These are phyloP conservation scores for Tillandsia leiboldiana DNA, from an alignment of 176 grass and related monocot genomes.

Conservation along the genomic window DNA sequence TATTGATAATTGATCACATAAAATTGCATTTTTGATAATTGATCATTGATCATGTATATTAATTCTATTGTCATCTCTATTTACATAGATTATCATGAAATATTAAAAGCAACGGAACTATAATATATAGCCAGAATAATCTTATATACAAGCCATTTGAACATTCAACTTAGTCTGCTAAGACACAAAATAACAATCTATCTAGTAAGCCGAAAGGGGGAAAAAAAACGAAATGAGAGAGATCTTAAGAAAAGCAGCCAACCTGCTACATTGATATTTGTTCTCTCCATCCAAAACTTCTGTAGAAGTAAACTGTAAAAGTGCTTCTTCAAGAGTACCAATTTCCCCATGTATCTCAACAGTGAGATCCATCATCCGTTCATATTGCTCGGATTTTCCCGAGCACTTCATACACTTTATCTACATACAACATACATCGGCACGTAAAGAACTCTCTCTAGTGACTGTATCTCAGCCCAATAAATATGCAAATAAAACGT, in stretches of 20 bases:
- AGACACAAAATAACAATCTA: background rate
- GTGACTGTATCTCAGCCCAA: constrained; percentile 12
- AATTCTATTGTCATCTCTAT: too few species aligned
- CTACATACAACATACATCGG: constrained; percentile 33
- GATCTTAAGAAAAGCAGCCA: constrained; percentile 19
- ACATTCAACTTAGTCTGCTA: too few species aligned
- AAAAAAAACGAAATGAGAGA: background rate
- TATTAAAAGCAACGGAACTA: too few species aligned
- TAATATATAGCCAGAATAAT: too few species aligned
- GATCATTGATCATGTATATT: too few species aligned
- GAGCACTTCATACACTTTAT: constrained; percentile 81
- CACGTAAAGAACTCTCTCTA: constrained; percentile 6
- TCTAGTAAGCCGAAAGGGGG: background rate
- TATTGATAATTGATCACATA: too few species aligned
- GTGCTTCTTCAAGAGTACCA: constrained; percentile 68
- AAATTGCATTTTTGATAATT: too few species aligned
- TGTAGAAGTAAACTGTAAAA: constrained; percentile 66
- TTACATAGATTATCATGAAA: too few species aligned
- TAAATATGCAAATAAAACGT: constrained; percentile 9
- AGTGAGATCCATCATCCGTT: constrained; percentile 88
- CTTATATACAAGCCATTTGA: too few species aligned
- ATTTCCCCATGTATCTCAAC: constrained; percentile 84
- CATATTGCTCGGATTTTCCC: constrained; percentile 51
- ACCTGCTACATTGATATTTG: constrained; percentile 82
- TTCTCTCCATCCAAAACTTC: constrained; percentile 87